A percentile compares a stretch with the other conserved stretches of the same genome.
phyloP scores from a whole-genome alignment of 805 yeast genomes.

The Clavispora fructus region DNA sequence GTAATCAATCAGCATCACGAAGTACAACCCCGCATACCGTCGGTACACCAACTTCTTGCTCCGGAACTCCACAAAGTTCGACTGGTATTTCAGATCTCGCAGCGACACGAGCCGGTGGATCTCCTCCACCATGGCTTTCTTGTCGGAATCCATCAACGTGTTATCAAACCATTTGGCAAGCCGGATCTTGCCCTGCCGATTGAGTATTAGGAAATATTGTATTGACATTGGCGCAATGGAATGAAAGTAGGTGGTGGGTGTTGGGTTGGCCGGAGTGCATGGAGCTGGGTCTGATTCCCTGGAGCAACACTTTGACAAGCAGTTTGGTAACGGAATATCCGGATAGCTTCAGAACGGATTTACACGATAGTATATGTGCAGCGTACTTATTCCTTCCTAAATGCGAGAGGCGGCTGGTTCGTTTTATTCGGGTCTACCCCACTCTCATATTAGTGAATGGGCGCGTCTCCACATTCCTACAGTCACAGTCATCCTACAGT shows the following conservation, averaged over 20 bases:
- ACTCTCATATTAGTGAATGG: no score
- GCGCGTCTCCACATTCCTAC: no score
- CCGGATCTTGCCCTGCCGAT: constrained; percentile 91
- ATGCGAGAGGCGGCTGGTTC: no score
- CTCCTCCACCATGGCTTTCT: constrained; percentile 44
- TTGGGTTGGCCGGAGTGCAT: not conserved
- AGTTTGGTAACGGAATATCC: no score
- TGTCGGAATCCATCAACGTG: constrained; percentile 24
- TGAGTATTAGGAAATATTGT: constrained; percentile 75
- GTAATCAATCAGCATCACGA: constrained; percentile 77
- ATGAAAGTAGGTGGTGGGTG: not conserved
- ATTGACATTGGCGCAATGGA: constrained; percentile 52
- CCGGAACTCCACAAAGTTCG: constrained; percentile 67
- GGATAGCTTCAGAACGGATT: no score
- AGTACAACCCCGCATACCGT: constrained; percentile 87
- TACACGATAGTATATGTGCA: no score
- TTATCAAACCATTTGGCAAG: constrained; percentile 69
- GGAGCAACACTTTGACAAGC: no score
- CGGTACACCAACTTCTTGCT: constrained; percentile 70
- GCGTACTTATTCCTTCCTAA: no score
- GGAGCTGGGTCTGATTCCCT: not conserved
- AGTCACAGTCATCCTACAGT: no score
- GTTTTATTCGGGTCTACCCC: no score
- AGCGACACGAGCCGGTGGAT: constrained; percentile 76
- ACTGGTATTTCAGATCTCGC: constrained; percentile 78